Conservation (phyloP, 768 basidiomycete genomes). For the Tulasnella sp. region DNA sequence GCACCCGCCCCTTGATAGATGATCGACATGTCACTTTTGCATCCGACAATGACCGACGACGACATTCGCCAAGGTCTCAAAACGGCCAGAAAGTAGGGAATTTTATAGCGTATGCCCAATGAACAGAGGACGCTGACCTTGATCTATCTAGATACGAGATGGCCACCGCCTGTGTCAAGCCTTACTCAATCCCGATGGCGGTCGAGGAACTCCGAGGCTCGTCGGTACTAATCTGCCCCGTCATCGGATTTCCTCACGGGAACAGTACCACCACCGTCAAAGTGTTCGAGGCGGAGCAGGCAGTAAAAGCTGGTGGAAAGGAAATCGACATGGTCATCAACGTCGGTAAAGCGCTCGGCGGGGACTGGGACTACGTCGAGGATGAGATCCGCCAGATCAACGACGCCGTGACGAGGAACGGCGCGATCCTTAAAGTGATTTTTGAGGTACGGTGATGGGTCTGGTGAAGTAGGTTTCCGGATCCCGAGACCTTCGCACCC, state of each 20-base stretch:
- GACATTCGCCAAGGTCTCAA: slow-evolving; percentile 14
- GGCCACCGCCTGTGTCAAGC: slow-evolving; percentile 19
- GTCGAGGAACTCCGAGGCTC: slow-evolving; percentile 13
- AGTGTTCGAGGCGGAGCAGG: slow-evolving; percentile 16
- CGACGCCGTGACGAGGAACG: slow-evolving; percentile 16
- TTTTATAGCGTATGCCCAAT: not conserved
- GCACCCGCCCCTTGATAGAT: slow-evolving; percentile 6
- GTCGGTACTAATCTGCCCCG: slow-evolving; percentile 14
- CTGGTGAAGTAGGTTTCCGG: not conserved
- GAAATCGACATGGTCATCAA: slow-evolving; percentile 20
- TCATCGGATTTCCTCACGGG: slow-evolving; percentile 18
- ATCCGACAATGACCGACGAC: slow-evolving; percentile 19
- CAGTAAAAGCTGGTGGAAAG: slow-evolving; percentile 11
- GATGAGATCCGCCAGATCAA: slow-evolving; percentile 18
- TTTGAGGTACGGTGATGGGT: slow-evolving; percentile 13
- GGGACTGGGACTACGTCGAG: slow-evolving; percentile 18
- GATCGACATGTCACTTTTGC: slow-evolving; percentile 18
- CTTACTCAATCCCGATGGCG: slow-evolving; percentile 16
- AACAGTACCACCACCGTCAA: slow-evolving; percentile 16
- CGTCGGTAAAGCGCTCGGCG: slow-evolving; percentile 17
- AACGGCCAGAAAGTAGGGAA: slow-evolving; percentile 1
- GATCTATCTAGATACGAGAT: not conserved
- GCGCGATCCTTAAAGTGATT: slow-evolving; percentile 19
- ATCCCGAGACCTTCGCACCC: not conserved
- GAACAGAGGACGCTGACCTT: not conserved